Evolutionary conservation across 345 rosid species (phyloP).

Genomic region (Acer yangbiense): DNA sequence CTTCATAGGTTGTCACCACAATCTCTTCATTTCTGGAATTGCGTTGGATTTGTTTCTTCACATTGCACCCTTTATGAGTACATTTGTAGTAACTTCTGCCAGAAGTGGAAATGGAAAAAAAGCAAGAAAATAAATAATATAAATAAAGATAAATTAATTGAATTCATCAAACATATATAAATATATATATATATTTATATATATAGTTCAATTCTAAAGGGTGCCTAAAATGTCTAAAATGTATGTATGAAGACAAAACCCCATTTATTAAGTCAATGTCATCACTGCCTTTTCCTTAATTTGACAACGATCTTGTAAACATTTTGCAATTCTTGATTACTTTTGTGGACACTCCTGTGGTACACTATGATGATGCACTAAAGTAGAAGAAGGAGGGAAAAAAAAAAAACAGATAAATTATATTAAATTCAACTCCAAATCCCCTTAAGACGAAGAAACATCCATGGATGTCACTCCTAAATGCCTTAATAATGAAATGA

Average conservation of each 20-base stretch:
- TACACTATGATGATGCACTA: background rate
- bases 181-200: no score
- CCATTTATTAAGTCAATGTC: background rate
- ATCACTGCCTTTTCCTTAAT: background rate
- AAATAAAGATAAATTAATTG: background rate
- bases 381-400: background rate
- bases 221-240: background rate
- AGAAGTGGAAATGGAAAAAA: background rate
- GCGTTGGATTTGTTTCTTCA: conserved; percentile 57
- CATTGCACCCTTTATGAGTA: conserved; percentile 45
- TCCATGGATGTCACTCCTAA: no score
- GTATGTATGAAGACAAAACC: background rate
- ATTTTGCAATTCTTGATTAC: background rate
- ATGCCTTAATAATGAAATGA: background rate
- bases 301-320: background rate
- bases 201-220: background rate
- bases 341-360: background rate
- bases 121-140: background rate
- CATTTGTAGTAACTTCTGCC: conserved; percentile 56
- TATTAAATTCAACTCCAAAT: no score
- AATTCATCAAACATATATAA: background rate
- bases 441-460: background rate
- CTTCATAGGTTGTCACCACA: conserved; percentile 56
- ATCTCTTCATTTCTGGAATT: conserved; percentile 41
- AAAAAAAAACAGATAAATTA: background rate